Evolutionary conservation across 2,329 filamentous ascomycete species (phyloP).

Genomic region (Claviceps humidiphila): DNA sequence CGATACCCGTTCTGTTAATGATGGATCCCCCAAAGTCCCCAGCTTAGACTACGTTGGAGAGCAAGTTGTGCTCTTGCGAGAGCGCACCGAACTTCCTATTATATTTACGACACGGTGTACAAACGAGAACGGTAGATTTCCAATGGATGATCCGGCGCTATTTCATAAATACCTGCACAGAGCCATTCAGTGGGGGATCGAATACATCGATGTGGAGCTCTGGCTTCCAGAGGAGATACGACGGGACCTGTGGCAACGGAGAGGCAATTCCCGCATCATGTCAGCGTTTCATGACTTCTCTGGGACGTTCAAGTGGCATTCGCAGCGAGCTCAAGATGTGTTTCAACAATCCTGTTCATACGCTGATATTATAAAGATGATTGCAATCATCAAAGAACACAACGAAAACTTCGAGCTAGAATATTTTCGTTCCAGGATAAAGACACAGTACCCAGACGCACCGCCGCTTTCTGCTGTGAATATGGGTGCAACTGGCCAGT

Average conservation of each 20-base stretch:
- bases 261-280: slow-evolving; percentile 73
- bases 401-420: slow-evolving; percentile 86
- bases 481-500: slow-evolving; percentile 76
- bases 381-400: slow-evolving; percentile 65
- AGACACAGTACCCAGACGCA: slow-evolving; percentile 50
- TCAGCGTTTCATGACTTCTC: slow-evolving; percentile 89
- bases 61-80: slow-evolving; percentile 71
- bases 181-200: slow-evolving; percentile 78
- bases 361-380: slow-evolving; percentile 85
- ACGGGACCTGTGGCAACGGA: slow-evolving; percentile 50
- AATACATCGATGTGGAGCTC: slow-evolving; percentile 81
- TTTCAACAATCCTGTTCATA: slow-evolving; percentile 61
- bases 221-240: slow-evolving; percentile 73
- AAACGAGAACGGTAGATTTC: slow-evolving; percentile 70
- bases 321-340: slow-evolving; percentile 54
- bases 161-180: slow-evolving; percentile 71
- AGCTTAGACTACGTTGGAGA: slow-evolving; percentile 76
- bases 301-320: slow-evolving; percentile 72
- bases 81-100: slow-evolving; percentile 77
- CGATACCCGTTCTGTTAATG: slow-evolving; percentile 49
- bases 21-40: slow-evolving; percentile 50
- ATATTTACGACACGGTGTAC: slow-evolving; percentile 79
- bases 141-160: slow-evolving; percentile 63
- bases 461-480: slow-evolving; percentile 74
- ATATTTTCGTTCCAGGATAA: slow-evolving; percentile 71